Conservation (phyloP, 2,329 filamentous ascomycete genomes). For the Fusarium duplospermum region DNA sequence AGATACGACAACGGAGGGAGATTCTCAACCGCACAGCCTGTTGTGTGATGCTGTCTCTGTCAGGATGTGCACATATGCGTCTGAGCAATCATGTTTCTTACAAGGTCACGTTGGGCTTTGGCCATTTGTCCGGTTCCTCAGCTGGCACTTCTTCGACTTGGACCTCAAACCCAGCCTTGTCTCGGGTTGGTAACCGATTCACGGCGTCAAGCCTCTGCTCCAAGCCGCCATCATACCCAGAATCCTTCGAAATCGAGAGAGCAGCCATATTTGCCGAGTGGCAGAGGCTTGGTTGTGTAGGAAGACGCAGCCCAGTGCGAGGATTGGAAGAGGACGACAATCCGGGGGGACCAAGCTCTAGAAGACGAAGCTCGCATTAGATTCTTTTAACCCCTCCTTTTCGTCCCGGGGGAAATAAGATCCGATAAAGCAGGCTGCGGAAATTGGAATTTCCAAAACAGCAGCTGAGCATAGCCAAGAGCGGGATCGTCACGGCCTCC, state of each 20-base stretch:
- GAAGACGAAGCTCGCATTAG: background rate
- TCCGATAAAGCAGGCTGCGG: background rate
- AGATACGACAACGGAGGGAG: background rate
- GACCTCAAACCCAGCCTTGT: background rate
- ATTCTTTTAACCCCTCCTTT: background rate
- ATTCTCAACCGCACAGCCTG: background rate
- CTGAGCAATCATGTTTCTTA: no score
- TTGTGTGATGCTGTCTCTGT: background rate
- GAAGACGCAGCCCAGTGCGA: no score
- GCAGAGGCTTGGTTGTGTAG: background rate
- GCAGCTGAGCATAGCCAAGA: background rate
- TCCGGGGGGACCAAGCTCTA: no score
- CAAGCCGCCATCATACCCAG: background rate
- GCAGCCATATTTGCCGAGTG: background rate
- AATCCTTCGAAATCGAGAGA: background rate
- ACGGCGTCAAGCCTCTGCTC: background rate
- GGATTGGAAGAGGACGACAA: no score
- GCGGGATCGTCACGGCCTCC: background rate
- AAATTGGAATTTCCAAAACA: background rate
- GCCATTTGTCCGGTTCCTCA: background rate
- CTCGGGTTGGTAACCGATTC: background rate
- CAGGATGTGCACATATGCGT: background rate
- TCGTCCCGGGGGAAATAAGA: background rate
- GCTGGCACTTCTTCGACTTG: background rate
- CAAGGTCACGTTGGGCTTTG: background rate